Evolutionary conservation across 257 asterid species (phyloP).

Genomic region (Coffea eugenioides): DNA sequence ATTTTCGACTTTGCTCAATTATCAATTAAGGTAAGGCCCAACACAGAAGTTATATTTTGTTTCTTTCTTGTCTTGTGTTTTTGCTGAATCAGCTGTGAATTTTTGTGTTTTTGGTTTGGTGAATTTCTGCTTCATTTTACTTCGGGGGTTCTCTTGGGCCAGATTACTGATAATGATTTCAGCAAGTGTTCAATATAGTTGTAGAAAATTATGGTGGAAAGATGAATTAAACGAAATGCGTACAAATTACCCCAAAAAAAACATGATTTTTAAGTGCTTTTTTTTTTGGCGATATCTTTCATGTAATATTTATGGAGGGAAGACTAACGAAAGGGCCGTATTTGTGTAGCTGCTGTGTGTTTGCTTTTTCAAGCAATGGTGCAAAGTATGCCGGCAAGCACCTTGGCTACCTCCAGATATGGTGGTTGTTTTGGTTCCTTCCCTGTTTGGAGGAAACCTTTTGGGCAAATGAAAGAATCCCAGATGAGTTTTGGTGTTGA

Average conservation of each 20-base stretch:
- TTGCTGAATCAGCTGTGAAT: not conserved
- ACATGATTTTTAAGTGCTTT: not conserved
- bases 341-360: not conserved
- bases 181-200: not conserved
- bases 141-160: not conserved
- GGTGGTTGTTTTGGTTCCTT: slow-evolving; percentile 40
- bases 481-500: slow-evolving; percentile 37
- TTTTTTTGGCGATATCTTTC: too few species aligned
- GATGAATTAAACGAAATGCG: not conserved
- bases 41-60: not conserved
- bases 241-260: not conserved
- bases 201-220: not conserved
- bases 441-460: slow-evolving; percentile 40
- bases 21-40: not conserved
- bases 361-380: slow-evolving; percentile 32
- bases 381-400: slow-evolving; percentile 47
- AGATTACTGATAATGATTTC: not conserved
- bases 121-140: not conserved
- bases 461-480: slow-evolving; percentile 39
- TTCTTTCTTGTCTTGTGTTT: not conserved
- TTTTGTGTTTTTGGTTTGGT: not conserved
- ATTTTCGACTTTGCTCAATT: not conserved
- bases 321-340: not conserved
- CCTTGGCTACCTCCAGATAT: slow-evolving; percentile 54
- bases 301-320: not conserved